Base-by-base conservation (phyloP, 2,329 filamentous ascomycete species). In the Fusarium redolens region DNA sequence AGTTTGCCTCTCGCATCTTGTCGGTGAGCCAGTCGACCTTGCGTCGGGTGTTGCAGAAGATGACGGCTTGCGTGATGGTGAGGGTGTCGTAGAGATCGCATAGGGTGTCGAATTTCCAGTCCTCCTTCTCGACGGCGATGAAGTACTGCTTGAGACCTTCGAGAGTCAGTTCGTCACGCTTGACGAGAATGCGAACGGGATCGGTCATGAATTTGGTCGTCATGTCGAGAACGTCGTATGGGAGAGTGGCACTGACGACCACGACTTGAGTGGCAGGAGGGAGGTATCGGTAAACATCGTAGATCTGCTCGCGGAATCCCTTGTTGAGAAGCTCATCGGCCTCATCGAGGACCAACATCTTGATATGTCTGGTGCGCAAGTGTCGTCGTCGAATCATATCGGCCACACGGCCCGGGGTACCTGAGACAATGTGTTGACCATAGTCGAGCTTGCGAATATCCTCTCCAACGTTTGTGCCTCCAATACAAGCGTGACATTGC, bases 141-240 rank as follows among this genome's bases (percentile, higher is more conserved):
- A 98, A 99, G 87, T 98, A 99, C 83, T 99, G 96, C 86, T 98
- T 98, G 57, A 99, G 88, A 65, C 96, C 96, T 85, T 98, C 96
- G 56, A 99, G 90, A 4, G 96, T 99, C 87, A 99, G 86, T 83
- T 99, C 96, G 83, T 98, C 96, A 92, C 95, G 95, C 91, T 98
- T 98, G 82, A 98, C 96, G 31, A 98, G 89, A 79, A 98, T 97
- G 75, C 96, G 93, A 50, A 98, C 96, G 1, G 96, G 96, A 79
- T 98, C 96, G 31, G 94, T 97, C 96, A 99, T 99, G 89, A 99
- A 99, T 84, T 98, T 98, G 76, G 96, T 98, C 37, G 96, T 99
- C 93, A 99, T 97, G 83, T 98, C 96, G 59, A 99, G 90, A 25
- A 99, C 96, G 80, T 99, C 96, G 87, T 98, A 97, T 50, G 96